A percentile compares a stretch with the other conserved stretches of the same genome.
Evolutionary conservation across 2,329 filamentous ascomycete genomes (phyloP).

Genomic region (Aspergillus sp.): DNA sequence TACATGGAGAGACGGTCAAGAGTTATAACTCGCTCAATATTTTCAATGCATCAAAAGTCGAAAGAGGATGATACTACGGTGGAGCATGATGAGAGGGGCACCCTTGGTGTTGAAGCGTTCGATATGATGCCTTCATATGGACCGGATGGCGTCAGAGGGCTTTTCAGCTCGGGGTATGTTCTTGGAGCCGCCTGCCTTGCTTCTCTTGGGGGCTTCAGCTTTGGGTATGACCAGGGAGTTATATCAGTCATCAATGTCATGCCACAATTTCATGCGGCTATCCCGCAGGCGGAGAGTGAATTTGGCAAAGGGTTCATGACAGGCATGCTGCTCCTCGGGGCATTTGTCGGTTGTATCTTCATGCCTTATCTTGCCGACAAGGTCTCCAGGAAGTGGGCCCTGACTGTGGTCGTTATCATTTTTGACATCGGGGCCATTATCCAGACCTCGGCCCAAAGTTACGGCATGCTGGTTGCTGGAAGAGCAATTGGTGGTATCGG

Average conservation of each 20-base stretch:
- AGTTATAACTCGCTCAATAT: too few relatives aligned
- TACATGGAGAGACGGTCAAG: too few relatives aligned
- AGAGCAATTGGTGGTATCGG: constrained; percentile 40
- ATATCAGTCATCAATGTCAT: constrained; percentile 50
- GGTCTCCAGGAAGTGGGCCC: constrained; percentile 46
- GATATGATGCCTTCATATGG: constrained; percentile 25
- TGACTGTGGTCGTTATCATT: constrained; percentile 32
- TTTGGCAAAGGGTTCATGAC: constrained; percentile 46
- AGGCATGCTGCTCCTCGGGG: constrained; percentile 46
- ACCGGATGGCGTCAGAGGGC: constrained; percentile 30
- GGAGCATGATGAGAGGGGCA: background rate
- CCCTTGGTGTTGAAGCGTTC: background rate
- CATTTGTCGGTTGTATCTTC: constrained; percentile 39
- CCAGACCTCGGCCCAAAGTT: constrained; percentile 31
- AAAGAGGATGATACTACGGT: background rate
- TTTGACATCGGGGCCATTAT: constrained; percentile 50
- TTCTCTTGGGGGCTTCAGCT: constrained; percentile 44
- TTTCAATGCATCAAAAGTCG: background rate
- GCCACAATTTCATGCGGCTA: constrained; percentile 46
- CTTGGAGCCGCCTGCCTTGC: constrained; percentile 47
- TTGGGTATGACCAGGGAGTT: constrained; percentile 50
- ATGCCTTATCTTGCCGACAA: constrained; percentile 43
- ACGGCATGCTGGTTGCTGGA: constrained; percentile 34
- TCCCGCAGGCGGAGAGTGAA: constrained; percentile 36
- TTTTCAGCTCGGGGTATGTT: constrained; percentile 42